Percentiles rank a stretch among this genome's conserved stretches.
These are phyloP conservation scores for Calonectria pteridis DNA, from an alignment of 2,329 filamentous ascomycete genomes.

Conservation along the genomic window DNA sequence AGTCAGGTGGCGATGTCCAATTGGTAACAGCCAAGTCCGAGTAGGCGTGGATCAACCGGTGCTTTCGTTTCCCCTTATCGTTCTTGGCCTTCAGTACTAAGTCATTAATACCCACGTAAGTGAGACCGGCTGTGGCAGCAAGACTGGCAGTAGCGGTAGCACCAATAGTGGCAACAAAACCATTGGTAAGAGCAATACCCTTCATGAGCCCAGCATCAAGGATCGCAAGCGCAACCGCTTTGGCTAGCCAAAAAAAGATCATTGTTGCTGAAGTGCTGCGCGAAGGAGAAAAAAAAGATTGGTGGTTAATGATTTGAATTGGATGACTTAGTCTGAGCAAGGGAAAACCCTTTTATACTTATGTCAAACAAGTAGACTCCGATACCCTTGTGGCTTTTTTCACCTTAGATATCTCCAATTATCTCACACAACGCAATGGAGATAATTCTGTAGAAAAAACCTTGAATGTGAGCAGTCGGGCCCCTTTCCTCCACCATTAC, in stretches of 20 bases:
- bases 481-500: no score
- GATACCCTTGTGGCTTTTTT: no score
- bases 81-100: background rate
- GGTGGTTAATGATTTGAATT: background rate
- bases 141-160: background rate
- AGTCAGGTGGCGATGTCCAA: background rate
- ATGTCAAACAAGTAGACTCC: no score
- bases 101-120: background rate
- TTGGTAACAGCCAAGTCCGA: background rate
- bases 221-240: background rate
- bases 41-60: background rate
- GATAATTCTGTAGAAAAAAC: no score
- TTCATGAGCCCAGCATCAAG: background rate
- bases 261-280: background rate
- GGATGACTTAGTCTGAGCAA: background rate
- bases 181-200: background rate
- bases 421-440: no score
- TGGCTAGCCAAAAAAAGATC: background rate
- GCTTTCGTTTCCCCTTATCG: background rate
- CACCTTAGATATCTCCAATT: no score
- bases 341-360: no score
- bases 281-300: background rate
- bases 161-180: background rate
- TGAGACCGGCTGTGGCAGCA: background rate
- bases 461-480: no score